A percentile compares a stretch with the other conserved stretches of the same genome.
phyloP scores from a whole-genome alignment of 2,329 filamentous ascomycete species.

The Microsporum ferrugineum region DNA sequence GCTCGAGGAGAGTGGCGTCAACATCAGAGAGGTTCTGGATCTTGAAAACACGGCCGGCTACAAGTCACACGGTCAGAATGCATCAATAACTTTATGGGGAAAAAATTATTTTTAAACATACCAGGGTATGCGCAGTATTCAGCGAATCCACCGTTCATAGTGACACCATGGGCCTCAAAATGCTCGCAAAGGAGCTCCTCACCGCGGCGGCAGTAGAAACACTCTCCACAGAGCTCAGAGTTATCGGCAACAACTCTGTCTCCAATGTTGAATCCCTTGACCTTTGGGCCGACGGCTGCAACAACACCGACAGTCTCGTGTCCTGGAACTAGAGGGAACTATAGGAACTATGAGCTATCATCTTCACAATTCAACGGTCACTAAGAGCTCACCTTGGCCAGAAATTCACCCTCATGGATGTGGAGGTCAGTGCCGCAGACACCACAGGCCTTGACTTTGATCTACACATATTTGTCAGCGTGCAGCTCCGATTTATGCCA shows the following conservation, averaged over 20 bases:
- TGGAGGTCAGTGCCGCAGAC: constrained; percentile 48
- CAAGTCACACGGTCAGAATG: constrained; percentile 12
- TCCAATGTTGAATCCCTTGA: constrained; percentile 49
- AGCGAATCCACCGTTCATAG: constrained; percentile 58
- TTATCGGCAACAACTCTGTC: constrained; percentile 50
- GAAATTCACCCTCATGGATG: constrained; percentile 56
- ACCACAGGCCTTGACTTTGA: constrained; percentile 58
- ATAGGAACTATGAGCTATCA: background rate
- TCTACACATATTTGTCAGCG: constrained; percentile 25
- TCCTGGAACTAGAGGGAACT: constrained; percentile 56
- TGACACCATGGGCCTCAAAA: constrained; percentile 50
- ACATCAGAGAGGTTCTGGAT: constrained; percentile 54
- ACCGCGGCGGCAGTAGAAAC: constrained; percentile 61
- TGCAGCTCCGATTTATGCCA: background rate
- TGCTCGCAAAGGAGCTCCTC: constrained; percentile 58
- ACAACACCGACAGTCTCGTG: constrained; percentile 59
- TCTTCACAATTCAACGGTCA: background rate
- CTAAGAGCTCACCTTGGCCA: constrained; percentile 36
- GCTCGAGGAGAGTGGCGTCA: constrained; percentile 57
- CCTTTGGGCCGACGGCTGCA: constrained; percentile 47
- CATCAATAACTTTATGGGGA: no score
- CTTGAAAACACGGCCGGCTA: constrained; percentile 49
- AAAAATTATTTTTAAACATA: constrained; percentile 13
- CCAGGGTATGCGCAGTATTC: constrained; percentile 51
- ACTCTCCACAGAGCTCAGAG: constrained; percentile 55